Evolutionary conservation across 2,329 filamentous ascomycete genomes (phyloP).

Genomic region (Pestalotiopsis sp.): DNA sequence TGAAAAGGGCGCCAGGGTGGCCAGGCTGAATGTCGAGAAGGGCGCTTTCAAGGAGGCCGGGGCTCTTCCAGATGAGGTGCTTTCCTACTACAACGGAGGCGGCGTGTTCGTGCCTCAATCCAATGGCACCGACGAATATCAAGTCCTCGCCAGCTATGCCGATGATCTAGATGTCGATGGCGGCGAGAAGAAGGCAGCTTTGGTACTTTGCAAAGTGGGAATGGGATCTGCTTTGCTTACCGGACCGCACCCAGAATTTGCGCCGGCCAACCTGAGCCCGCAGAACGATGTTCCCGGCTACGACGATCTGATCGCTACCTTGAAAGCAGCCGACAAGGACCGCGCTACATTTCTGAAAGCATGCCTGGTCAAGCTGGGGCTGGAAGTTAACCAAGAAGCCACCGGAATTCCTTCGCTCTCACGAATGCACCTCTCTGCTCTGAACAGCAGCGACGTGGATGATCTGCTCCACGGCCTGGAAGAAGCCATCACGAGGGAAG

Average conservation of each 20-base stretch:
- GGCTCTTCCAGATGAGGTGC: conserved; percentile 63
- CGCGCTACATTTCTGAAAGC: conserved; percentile 78
- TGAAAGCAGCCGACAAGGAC: conserved; percentile 70
- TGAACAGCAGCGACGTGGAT: conserved; percentile 64
- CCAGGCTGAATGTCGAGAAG: conserved; percentile 66
- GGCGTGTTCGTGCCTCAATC: conserved; percentile 84
- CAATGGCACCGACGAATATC: conserved; percentile 65
- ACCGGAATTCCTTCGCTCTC: conserved; percentile 78
- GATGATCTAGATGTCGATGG: conserved; percentile 76
- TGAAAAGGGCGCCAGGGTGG: conserved; percentile 79
- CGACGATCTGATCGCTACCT: conserved; percentile 65
- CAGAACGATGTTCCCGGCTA: conserved; percentile 71
- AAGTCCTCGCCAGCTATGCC: conserved; percentile 76
- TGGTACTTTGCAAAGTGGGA: conserved; percentile 82
- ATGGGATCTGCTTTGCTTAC: conserved; percentile 80
- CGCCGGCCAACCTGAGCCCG: conserved; percentile 73
- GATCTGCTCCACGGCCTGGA: conserved; percentile 68
- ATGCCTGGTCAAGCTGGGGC: conserved; percentile 76
- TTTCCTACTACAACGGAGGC: conserved; percentile 91
- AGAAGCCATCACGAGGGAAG: conserved; percentile 68
- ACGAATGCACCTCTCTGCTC: conserved; percentile 77
- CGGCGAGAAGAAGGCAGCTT: conserved; percentile 73
- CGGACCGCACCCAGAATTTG: conserved; percentile 94
- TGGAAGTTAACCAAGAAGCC: conserved; percentile 74
- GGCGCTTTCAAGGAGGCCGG: conserved; percentile 53